Conservation (phyloP, 176 grass and related monocot species). For the Oropetium thomaeum region DNA sequence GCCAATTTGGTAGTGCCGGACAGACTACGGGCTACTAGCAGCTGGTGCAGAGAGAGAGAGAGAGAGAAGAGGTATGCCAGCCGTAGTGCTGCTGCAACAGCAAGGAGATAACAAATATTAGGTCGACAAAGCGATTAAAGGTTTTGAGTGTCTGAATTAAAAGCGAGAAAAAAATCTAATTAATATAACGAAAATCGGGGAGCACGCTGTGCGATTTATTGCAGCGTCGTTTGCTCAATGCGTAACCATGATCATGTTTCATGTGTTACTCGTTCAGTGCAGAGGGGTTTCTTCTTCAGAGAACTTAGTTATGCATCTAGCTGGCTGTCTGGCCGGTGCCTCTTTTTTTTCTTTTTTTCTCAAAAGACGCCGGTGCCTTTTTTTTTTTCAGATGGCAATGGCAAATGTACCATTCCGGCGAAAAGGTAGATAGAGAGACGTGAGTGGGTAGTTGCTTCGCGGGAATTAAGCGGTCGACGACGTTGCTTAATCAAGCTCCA, state of each 20-base stretch:
- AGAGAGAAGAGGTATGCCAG: conserved; percentile 6
- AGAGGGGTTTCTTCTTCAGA: not conserved
- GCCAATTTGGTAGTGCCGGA: too few relatives aligned
- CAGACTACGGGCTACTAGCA: not conserved
- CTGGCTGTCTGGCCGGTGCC: not conserved
- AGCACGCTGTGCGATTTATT: too few relatives aligned
- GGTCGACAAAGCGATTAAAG: conserved; percentile 13
- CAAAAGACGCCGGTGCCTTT: conserved; percentile 2
- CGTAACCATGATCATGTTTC: not conserved
- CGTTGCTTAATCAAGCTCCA: too few relatives aligned
- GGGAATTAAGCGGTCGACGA: not conserved
- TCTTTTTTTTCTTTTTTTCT: too few relatives aligned
- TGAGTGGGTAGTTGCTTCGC: conserved; percentile 13
- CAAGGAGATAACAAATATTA: conserved; percentile 33
- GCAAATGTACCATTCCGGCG: too few relatives aligned
- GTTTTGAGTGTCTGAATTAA: not conserved
- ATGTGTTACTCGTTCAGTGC: not conserved
- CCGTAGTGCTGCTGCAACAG: conserved; percentile 2
- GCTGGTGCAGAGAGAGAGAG: conserved; percentile 12
- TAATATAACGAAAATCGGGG: too few relatives aligned
- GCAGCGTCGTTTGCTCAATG: not conserved
- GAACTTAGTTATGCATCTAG: not conserved
- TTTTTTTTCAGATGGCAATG: too few relatives aligned
- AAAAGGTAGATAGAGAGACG: too few relatives aligned
- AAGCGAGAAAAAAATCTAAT: too few relatives aligned